phyloP scores from a whole-genome alignment of 2,329 filamentous ascomycete genomes.

The Beauveria sp. region DNA sequence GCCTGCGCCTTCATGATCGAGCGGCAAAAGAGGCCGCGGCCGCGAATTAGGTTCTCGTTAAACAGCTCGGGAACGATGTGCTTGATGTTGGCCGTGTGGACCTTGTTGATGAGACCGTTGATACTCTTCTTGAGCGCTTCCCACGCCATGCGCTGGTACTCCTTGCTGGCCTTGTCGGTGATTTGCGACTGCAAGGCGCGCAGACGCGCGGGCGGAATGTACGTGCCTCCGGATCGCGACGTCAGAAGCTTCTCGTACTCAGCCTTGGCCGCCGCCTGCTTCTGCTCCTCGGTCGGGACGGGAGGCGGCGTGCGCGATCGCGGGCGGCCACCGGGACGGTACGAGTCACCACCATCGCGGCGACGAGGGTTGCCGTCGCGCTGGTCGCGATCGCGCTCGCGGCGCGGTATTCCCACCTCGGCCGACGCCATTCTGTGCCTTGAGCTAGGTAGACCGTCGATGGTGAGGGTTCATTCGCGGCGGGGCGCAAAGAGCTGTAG shows the following conservation, averaged over 20 bases:
- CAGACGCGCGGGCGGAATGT: slow-evolving; percentile 87
- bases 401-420: slow-evolving; percentile 33
- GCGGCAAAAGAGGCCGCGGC: slow-evolving; percentile 85
- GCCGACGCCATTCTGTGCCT: slow-evolving; percentile 36
- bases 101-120: slow-evolving; percentile 98
- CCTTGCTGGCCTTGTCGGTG: slow-evolving; percentile 90
- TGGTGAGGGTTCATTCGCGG: not conserved
- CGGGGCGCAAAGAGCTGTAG: not conserved
- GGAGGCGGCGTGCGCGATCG: slow-evolving; percentile 31
- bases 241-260: slow-evolving; percentile 89
- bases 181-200: slow-evolving; percentile 92
- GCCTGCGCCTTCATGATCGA: slow-evolving; percentile 99
- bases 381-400: slow-evolving; percentile 26
- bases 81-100: slow-evolving; percentile 98
- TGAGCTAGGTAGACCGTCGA: not conserved
- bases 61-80: slow-evolving; percentile 94
- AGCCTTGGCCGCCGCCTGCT: slow-evolving; percentile 80
- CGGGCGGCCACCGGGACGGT: slow-evolving; percentile 31
- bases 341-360: slow-evolving; percentile 37
- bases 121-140: slow-evolving; percentile 98
- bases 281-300: slow-evolving; percentile 64
- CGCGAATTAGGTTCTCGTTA: slow-evolving; percentile 85
- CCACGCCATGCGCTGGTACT: slow-evolving; percentile 99
- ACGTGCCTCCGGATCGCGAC: slow-evolving; percentile 91
- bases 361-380: slow-evolving; percentile 22